Evolutionary conservation across 2,329 filamentous ascomycete genomes (phyloP).

Genomic region (Sarocladium brachiariae): DNA sequence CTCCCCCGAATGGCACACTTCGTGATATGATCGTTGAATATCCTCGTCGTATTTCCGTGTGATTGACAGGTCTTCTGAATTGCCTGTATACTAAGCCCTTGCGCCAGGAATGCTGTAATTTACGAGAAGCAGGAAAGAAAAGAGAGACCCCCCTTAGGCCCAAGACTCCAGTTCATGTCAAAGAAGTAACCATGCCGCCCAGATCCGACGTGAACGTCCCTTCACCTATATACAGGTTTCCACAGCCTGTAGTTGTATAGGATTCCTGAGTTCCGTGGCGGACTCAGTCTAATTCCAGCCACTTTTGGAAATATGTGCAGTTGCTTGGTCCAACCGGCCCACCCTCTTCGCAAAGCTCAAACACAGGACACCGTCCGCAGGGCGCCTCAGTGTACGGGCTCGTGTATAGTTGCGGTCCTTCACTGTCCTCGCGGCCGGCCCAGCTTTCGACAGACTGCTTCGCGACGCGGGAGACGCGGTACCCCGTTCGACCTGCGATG

Average conservation of each 20-base stretch:
- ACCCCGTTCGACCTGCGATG: slow-evolving; percentile 42
- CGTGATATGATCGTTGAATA: no score
- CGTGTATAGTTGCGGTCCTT: slow-evolving; percentile 36
- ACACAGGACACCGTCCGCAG: slow-evolving; percentile 87
- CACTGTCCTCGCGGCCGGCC: slow-evolving; percentile 32
- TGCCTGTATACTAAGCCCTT: neutral
- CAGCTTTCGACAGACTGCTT: slow-evolving; percentile 36
- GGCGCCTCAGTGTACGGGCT: slow-evolving; percentile 85
- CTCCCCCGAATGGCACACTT: no score
- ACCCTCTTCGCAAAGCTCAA: slow-evolving; percentile 84
- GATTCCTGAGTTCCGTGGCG: neutral
- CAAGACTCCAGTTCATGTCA: slow-evolving; percentile 5
- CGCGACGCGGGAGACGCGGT: slow-evolving; percentile 43
- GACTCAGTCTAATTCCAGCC: slow-evolving; percentile 53
- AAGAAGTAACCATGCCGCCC: neutral
- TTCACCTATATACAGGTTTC: no score
- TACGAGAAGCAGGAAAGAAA: neutral
- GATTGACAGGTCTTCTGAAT: neutral
- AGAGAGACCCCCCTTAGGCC: slow-evolving; percentile 1
- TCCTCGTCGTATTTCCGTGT: neutral
- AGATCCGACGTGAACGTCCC: no score
- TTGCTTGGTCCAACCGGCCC: slow-evolving; percentile 84
- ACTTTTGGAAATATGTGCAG: slow-evolving; percentile 86
- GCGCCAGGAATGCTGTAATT: slow-evolving; percentile 1
- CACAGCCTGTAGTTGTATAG: no score